phyloP scores from a whole-genome alignment of 768 basidiomycete species.

The Collybia sp. region DNA sequence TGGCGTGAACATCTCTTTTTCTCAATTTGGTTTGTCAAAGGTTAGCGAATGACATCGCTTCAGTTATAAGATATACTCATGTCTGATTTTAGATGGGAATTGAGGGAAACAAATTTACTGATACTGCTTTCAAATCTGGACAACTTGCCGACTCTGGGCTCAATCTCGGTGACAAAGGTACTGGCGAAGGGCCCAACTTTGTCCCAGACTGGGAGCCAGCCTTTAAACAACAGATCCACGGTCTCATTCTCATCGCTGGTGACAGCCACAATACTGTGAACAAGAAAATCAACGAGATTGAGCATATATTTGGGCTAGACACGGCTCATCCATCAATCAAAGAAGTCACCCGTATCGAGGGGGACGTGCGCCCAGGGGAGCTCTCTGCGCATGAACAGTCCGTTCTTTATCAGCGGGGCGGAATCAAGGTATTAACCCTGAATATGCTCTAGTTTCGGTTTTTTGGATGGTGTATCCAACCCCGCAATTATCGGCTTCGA shows the following conservation, averaged over 20 bases:
- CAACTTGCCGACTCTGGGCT: slow-evolving; percentile 33
- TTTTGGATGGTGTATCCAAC: slow-evolving; percentile 48
- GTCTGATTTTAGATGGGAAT: slow-evolving; percentile 28
- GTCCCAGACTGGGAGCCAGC: slow-evolving; percentile 43
- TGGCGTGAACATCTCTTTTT: slow-evolving; percentile 52
- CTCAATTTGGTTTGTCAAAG: slow-evolving; percentile 39
- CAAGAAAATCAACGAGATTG: slow-evolving; percentile 26
- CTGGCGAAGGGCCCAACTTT: slow-evolving; percentile 14
- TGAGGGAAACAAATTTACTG: slow-evolving; percentile 31
- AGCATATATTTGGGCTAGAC: slow-evolving; percentile 28
- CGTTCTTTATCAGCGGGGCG: slow-evolving; percentile 7
- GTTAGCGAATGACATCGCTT: slow-evolving; percentile 14
- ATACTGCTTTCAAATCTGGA: slow-evolving; percentile 32
- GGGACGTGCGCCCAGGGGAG: slow-evolving; percentile 40
- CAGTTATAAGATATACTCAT: background rate
- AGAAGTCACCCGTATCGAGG: slow-evolving; percentile 29
- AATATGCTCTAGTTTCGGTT: slow-evolving; percentile 37
- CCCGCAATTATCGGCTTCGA: slow-evolving; percentile 40
- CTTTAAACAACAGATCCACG: slow-evolving; percentile 44
- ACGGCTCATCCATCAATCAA: slow-evolving; percentile 26
- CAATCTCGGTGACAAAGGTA: slow-evolving; percentile 32
- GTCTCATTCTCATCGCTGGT: slow-evolving; percentile 44
- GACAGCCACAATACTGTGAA: slow-evolving; percentile 33
- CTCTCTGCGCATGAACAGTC: slow-evolving; percentile 44
- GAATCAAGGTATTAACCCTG: background rate